Percentiles rank a stretch among this genome's conserved stretches.
Evolutionary conservation across 2,329 filamentous ascomycete genomes (phyloP).

Genomic region (Alternaria viburni): DNA sequence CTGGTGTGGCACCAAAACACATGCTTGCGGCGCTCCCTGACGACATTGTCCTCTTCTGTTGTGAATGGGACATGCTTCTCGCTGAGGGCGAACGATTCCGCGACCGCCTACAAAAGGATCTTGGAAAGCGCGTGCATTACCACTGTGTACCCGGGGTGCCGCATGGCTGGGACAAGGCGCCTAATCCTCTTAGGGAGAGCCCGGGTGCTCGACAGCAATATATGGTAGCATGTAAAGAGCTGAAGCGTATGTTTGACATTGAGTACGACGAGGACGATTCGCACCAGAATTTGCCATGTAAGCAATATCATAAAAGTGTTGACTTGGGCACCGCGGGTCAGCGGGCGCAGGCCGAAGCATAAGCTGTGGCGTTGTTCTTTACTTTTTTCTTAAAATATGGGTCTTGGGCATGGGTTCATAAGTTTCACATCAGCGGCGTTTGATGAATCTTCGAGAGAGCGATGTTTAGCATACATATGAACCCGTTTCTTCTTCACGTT

Average conservation of each 20-base stretch:
- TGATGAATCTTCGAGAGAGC: neutral
- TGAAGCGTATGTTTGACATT: constrained; percentile 54
- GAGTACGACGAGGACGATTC: constrained; percentile 37
- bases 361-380: neutral
- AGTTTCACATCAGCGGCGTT: neutral
- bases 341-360: neutral
- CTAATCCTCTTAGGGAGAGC: constrained; percentile 63
- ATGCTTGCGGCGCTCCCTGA: constrained; percentile 62
- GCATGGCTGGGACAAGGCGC: constrained; percentile 72
- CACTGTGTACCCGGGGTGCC: constrained; percentile 64
- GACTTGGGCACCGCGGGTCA: constrained; percentile 5
- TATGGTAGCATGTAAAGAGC: constrained; percentile 58
- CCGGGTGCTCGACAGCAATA: constrained; percentile 62
- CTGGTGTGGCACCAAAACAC: constrained; percentile 61
- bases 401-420: neutral
- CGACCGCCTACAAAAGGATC: constrained; percentile 59
- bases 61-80: constrained; percentile 72
- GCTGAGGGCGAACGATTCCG: constrained; percentile 68
- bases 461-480: neutral
- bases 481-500: neutral
- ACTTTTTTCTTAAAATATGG: neutral
- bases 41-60: constrained; percentile 67
- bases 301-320: constrained; percentile 17
- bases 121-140: constrained; percentile 65
- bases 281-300: constrained; percentile 9